Evolutionary conservation across 2,329 filamentous ascomycete species (phyloP), one percentile per base, ranked within the genome.

Genomic region (Trichophyton mentagrophytes): DNA sequence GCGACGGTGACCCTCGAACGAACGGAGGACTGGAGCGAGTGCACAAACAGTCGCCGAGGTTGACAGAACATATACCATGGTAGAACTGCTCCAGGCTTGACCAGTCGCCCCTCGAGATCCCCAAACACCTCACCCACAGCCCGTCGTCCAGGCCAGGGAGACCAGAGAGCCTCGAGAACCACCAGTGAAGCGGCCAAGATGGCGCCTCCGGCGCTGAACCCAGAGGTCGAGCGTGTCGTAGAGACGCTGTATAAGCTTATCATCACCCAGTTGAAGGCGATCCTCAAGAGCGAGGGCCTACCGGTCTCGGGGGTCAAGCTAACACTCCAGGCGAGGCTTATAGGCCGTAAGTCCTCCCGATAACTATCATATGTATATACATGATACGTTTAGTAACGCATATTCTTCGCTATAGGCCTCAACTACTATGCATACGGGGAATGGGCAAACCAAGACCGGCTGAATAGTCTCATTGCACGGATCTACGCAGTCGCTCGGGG

Each of bases 291-390:
- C 63, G 89, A 95, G 75, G 82, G 85, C 55, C 78, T 95, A 40
- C 82, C 83, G 65, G 87, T 89, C 63, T 88, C 86, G 30, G 93
- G 93, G 20, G 86, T 93, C 68, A 99, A 99, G 78, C 83, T 85
- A 38, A 82, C 88, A 47, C 78, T 97, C 62, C 90, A 96, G 74
- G 77, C 78, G 62, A 86, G 92, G 68, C 88, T 96, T 63, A 83
- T 87, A 64, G 78, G 83, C 62, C 82, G 93, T 97, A 79, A 74
- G 88, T 84, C 61, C 64, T 61, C 40, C 6, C 33, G 6, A 42
- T 42, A 27, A 40, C n/a, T 36, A 27, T 11, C 33, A 4, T 11
- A 20, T 22, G 3, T 55, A 27, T 27, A 27, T 55, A 27, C 49
- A 17, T 6, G n/a, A 9, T 55, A n/a, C n/a, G 2, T 5, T 5